Evolutionary conservation across 208 protist species (phyloP).

Genomic region (Tritrichomonas musculus): DNA sequence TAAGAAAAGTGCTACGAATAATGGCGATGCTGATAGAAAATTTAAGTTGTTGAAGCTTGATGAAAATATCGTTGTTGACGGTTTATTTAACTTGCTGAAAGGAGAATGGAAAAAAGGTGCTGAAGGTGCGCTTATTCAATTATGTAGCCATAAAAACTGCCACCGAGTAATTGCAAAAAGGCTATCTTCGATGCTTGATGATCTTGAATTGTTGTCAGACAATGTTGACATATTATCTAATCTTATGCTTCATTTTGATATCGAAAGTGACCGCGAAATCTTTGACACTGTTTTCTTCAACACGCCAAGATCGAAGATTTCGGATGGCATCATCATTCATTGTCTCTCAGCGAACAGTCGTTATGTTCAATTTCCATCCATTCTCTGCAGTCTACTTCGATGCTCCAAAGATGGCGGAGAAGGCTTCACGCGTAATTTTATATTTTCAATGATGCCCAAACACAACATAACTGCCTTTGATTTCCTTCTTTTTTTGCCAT

Average conservation of each 20-base stretch:
- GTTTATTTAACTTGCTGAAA: neutral
- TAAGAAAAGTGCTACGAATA: no score
- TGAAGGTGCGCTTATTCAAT: neutral
- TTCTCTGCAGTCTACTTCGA: neutral
- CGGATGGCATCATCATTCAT: neutral
- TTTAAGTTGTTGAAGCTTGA: no score
- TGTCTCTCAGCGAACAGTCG: neutral
- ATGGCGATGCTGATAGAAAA: no score
- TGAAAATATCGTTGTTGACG: neutral
- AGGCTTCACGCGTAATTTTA: neutral
- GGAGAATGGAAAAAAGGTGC: neutral
- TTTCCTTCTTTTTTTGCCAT: neutral
- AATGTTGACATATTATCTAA: neutral
- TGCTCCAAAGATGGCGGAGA: neutral
- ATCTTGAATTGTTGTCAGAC: no score
- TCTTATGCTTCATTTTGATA: neutral
- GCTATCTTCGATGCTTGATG: neutral
- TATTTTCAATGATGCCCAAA: neutral
- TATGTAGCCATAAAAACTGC: neutral
- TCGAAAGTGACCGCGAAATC: neutral
- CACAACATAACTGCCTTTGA: neutral
- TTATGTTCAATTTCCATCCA: neutral
- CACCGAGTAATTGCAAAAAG: neutral
- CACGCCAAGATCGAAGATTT: neutral
- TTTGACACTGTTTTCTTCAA: neutral